These are phyloP conservation scores for Gossypium raimondii DNA, from an alignment of 345 rosid species.

Conservation along the genomic window DNA sequence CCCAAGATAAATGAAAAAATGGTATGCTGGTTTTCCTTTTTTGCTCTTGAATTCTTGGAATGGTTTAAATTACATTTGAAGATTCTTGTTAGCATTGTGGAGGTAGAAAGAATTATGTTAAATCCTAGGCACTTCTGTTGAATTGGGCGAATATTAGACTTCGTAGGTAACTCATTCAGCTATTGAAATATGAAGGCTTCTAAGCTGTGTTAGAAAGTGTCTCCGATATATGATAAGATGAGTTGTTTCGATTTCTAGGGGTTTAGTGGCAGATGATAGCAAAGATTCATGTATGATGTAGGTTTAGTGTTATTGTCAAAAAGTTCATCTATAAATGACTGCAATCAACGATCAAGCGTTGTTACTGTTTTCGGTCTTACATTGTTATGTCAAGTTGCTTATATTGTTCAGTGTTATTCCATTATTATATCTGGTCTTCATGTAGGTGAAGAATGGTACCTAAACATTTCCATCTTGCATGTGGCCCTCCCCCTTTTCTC, in stretches of 20 bases:
- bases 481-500: too few species aligned
- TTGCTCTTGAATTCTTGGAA: background rate
- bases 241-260: background rate
- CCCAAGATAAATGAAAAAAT: background rate
- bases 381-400: too few species aligned
- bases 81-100: background rate
- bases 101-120: background rate
- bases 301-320: background rate
- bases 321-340: background rate
- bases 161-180: too few species aligned
- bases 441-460: too few species aligned
- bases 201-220: background rate
- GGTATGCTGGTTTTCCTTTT: background rate
- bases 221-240: background rate
- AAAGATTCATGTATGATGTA: background rate
- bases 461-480: too few species aligned
- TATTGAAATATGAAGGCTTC: background rate
- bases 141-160: background rate
- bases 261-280: background rate
- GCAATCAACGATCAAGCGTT: background rate
- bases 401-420: too few species aligned
- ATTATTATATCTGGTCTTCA: too few species aligned
- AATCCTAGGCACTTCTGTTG: background rate
- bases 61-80: background rate
- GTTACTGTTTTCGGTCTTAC: too few species aligned